Evolutionary conservation across 371 early-diverging fungal species (phyloP).

Genomic region (Mortierella sp.): DNA sequence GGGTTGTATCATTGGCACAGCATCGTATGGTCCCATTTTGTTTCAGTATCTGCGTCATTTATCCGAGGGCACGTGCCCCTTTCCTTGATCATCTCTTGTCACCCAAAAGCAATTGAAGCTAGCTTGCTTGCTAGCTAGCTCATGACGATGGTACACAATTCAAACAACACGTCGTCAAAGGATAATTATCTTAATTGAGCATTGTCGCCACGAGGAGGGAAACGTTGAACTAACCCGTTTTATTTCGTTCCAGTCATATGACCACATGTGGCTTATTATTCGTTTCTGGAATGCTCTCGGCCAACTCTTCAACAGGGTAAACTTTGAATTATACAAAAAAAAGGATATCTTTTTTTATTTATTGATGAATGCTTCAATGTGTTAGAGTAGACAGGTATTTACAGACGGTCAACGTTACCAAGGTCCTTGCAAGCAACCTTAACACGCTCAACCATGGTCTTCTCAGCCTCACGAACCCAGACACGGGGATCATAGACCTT

Average conservation of each 20-base stretch:
- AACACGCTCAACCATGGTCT: conserved; percentile 85
- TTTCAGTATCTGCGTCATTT: conserved; percentile 4
- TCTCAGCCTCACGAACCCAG: conserved; percentile 89
- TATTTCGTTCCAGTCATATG: too few relatives aligned
- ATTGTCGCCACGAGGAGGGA: not conserved
- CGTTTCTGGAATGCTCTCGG: not conserved
- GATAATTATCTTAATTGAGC: not conserved
- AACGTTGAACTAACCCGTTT: too few relatives aligned
- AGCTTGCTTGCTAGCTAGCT: too few relatives aligned
- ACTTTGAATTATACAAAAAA: not conserved
- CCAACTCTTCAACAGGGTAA: not conserved
- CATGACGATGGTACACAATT: too few relatives aligned
- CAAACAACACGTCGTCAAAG: too few relatives aligned
- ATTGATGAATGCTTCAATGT: conserved; percentile 19
- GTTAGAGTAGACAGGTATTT: conserved; percentile 53
- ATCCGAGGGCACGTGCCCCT: not conserved
- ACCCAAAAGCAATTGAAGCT: not conserved
- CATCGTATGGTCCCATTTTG: not conserved
- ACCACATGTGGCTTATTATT: not conserved
- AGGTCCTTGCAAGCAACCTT: conserved; percentile 84
- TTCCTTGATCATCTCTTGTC: not conserved
- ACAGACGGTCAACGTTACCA: conserved; percentile 78
- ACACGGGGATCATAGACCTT: conserved; percentile 95
- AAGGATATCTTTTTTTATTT: not conserved
- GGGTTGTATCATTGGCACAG: not conserved